phyloP scores from a whole-genome alignment of 208 protist genomes.

The Wallacemonas sp. region DNA sequence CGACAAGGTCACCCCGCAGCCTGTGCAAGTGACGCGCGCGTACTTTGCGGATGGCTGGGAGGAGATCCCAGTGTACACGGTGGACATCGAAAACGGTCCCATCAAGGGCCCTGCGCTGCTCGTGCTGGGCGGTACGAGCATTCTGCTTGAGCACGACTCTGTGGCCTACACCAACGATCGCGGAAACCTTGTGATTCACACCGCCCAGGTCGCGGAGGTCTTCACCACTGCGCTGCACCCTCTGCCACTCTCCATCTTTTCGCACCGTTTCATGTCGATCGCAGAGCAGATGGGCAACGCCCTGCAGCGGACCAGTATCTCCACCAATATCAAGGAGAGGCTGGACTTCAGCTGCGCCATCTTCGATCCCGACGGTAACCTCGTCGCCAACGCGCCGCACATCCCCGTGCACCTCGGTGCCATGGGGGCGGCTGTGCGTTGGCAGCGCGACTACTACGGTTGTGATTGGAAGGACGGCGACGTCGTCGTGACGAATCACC shows the following conservation, averaged over 20 bases:
- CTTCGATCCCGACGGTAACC: slow-evolving; percentile 89
- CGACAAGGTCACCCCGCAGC: slow-evolving; percentile 18
- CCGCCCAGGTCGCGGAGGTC: slow-evolving; percentile 32
- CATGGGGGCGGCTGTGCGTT: slow-evolving; percentile 92
- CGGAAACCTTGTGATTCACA: slow-evolving; percentile 82
- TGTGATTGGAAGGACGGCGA: slow-evolving; percentile 86
- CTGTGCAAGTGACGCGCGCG: slow-evolving; percentile 16
- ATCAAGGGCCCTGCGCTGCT: slow-evolving; percentile 91
- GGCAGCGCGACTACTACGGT: slow-evolving; percentile 63
- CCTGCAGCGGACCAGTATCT: slow-evolving; percentile 94
- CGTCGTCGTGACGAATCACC: slow-evolving; percentile 94
- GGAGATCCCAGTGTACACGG: slow-evolving; percentile 62
- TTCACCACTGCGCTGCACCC: slow-evolving; percentile 57
- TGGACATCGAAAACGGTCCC: slow-evolving; percentile 34
- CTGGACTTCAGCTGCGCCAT: slow-evolving; percentile 90
- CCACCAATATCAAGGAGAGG: slow-evolving; percentile 96
- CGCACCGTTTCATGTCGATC: slow-evolving; percentile 96
- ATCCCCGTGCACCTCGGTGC: slow-evolving; percentile 95
- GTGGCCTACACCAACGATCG: slow-evolving; percentile 69
- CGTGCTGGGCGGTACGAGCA: slow-evolving; percentile 87
- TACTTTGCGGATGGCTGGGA: slow-evolving; percentile 53
- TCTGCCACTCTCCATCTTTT: slow-evolving; percentile 92
- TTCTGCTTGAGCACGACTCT: slow-evolving; percentile 87
- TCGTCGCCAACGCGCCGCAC: slow-evolving; percentile 96
- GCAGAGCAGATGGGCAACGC: slow-evolving; percentile 97